phyloP scores from a whole-genome alignment of 192 early-diverging fungal genomes.

The Coemansia sp. region DNA sequence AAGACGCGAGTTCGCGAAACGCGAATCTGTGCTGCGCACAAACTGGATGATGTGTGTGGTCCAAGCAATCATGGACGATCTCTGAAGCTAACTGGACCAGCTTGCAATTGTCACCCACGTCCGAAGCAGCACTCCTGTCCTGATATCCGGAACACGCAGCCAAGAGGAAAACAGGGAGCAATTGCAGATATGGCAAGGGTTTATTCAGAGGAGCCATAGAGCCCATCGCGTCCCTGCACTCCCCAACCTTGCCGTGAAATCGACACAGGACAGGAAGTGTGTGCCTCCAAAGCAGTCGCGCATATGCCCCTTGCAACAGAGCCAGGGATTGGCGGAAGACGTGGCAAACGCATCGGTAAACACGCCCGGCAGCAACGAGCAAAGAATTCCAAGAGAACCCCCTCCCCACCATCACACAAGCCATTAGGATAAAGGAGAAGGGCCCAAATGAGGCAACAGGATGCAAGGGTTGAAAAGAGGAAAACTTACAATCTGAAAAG shows the following conservation, averaged over 20 bases:
- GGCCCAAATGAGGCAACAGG: constrained; percentile 11
- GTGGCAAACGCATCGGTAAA: background rate
- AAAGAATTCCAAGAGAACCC: background rate
- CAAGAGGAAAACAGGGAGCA: background rate
- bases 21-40: too few relatives aligned
- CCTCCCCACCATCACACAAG: background rate
- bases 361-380: background rate
- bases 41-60: too few relatives aligned
- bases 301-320: too few relatives aligned
- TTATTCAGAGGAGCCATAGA: background rate
- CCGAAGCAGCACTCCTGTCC: background rate
- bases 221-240: background rate
- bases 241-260: background rate
- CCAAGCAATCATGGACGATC: background rate
- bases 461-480: background rate
- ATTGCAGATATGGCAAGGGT: background rate
- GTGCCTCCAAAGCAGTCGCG: too few relatives aligned
- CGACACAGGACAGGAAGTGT: background rate
- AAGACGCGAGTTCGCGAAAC: too few relatives aligned
- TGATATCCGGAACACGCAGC: background rate
- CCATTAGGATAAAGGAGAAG: background rate
- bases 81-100: background rate
- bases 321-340: background rate
- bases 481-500: constrained; percentile 25
- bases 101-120: background rate